phyloP scores from a whole-genome alignment of 192 early-diverging fungal species.

The Cladochytrium replicatum region DNA sequence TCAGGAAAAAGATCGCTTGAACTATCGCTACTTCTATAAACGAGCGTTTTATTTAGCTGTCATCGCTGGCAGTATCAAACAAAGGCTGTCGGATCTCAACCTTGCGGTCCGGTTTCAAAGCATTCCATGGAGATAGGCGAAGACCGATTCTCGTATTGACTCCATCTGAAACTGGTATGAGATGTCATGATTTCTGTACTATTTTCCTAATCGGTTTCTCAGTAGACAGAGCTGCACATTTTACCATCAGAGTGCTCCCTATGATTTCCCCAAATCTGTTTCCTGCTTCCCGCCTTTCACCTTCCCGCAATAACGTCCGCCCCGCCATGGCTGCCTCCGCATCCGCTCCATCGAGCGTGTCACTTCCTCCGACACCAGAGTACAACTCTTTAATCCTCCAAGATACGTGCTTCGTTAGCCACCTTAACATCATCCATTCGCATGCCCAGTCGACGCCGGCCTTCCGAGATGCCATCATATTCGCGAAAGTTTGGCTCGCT shows the following conservation, averaged over 20 bases:
- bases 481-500: slow-evolving; percentile 76
- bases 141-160: slow-evolving; percentile 34
- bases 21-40: slow-evolving; percentile 93
- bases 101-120: slow-evolving; percentile 39
- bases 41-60: slow-evolving; percentile 83
- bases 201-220: too few species aligned
- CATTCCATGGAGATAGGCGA: slow-evolving; percentile 33
- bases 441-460: slow-evolving; percentile 59
- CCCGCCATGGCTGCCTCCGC: slow-evolving; percentile 26
- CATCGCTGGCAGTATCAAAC: slow-evolving; percentile 46
- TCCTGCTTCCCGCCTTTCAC: slow-evolving; percentile 59
- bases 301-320: slow-evolving; percentile 74
- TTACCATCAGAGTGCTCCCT: slow-evolving; percentile 72
- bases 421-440: slow-evolving; percentile 69
- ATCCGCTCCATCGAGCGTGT: too few species aligned
- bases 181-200: too few species aligned
- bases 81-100: slow-evolving; percentile 13
- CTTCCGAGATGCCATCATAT: slow-evolving; percentile 67
- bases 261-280: slow-evolving; percentile 55
- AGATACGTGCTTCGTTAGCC: slow-evolving; percentile 63
- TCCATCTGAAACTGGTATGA: too few species aligned
- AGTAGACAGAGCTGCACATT: too few species aligned
- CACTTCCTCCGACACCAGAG: slow-evolving; percentile 69
- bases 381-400: slow-evolving; percentile 78
- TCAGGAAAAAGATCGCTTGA: slow-evolving; percentile 87